phyloP scores from a whole-genome alignment of 2,329 filamentous ascomycete species.

The Diaporthe longicolla region DNA sequence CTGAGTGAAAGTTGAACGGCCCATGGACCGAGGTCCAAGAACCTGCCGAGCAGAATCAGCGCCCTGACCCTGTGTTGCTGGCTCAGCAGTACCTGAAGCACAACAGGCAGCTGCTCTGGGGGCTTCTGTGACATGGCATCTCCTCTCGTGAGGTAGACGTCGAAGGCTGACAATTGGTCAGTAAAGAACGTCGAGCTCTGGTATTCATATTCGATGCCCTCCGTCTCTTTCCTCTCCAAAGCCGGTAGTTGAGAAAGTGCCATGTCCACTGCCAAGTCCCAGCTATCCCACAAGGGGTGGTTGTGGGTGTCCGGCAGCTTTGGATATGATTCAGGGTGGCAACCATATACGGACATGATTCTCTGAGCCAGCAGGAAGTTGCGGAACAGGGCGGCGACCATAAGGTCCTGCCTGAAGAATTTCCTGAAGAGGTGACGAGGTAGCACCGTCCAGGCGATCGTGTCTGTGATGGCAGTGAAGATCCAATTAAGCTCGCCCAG shows the following conservation, averaged over 20 bases:
- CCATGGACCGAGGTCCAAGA: constrained; percentile 96
- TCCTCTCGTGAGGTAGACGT: constrained; percentile 90
- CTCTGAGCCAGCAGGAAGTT: constrained; percentile 96
- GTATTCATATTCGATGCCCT: constrained; percentile 86
- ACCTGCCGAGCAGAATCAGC: constrained; percentile 91
- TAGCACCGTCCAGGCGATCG: constrained; percentile 97
- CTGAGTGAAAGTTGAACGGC: constrained; percentile 97
- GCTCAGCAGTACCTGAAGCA: constrained; percentile 94
- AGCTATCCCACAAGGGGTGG: constrained; percentile 96
- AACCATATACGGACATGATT: constrained; percentile 96
- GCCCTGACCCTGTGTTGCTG: constrained; percentile 94
- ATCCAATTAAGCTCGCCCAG: constrained; percentile 99
- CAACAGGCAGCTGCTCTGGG: constrained; percentile 95
- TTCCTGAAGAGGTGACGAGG: constrained; percentile 94
- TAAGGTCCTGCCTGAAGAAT: constrained; percentile 95
- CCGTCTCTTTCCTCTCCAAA: constrained; percentile 83
- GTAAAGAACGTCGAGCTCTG: constrained; percentile 96
- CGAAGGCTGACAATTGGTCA: constrained; percentile 96
- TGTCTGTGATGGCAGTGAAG: constrained; percentile 98
- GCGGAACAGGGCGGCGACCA: constrained; percentile 97
- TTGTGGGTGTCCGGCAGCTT: constrained; percentile 94
- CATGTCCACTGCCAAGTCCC: constrained; percentile 97
- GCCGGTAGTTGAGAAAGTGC: constrained; percentile 90
- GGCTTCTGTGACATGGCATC: constrained; percentile 86
- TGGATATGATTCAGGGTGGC: constrained; percentile 92